phyloP scores from a whole-genome alignment of 148 eudicot species.

The Camellia japonica region DNA sequence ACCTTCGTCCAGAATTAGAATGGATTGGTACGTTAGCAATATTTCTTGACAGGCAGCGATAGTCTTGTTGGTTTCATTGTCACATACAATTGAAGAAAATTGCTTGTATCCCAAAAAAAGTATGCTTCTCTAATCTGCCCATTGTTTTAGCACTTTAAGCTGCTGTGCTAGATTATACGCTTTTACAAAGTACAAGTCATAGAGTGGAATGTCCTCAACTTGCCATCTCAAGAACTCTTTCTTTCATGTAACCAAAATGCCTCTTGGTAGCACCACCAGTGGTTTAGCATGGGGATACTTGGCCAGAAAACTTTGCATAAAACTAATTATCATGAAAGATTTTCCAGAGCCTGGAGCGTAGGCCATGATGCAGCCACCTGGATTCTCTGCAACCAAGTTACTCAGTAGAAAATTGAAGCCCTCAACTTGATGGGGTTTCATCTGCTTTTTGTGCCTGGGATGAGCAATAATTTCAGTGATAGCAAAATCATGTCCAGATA shows the following conservation, averaged over 20 bases:
- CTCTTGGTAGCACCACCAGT: constrained; percentile 76
- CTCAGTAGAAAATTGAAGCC: no score
- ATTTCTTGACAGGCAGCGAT: constrained; percentile 61
- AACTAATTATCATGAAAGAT: constrained; percentile 88
- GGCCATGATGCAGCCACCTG: no score
- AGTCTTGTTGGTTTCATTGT: constrained; percentile 34
- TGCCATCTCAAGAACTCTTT: constrained; percentile 82
- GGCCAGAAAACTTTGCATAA: constrained; percentile 83
- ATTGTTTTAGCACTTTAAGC: constrained; percentile 60
- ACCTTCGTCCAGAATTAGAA: constrained; percentile 82
- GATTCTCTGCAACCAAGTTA: no score
- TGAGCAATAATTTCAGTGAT: no score
- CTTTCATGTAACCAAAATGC: constrained; percentile 80
- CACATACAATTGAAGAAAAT: constrained; percentile 66
- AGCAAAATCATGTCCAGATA: no score
- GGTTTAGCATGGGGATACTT: no score
- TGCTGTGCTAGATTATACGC: constrained; percentile 72
- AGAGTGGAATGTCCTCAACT: constrained; percentile 72
- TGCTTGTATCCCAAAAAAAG: constrained; percentile 77
- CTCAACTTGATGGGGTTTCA: no score
- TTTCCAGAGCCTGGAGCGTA: no score
- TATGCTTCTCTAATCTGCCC: constrained; percentile 62
- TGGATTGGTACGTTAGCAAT: constrained; percentile 48
- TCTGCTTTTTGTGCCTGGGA: no score
- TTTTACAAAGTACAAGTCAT: constrained; percentile 75